Evolutionary conservation across 805 yeast genomes (phyloP).

Genomic region (Saturnispora besseyi): DNA sequence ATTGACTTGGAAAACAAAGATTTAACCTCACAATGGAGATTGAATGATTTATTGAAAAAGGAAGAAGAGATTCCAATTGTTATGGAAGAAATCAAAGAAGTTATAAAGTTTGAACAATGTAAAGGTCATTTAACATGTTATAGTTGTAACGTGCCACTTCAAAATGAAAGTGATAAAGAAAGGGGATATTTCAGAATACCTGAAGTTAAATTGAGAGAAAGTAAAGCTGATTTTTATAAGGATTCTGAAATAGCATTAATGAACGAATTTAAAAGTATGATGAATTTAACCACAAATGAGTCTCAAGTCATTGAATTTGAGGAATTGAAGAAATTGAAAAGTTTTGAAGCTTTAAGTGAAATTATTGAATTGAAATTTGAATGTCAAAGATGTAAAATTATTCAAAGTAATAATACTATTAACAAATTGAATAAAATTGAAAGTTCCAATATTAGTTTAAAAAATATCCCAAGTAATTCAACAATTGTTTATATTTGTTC

Average conservation of each 20-base stretch:
- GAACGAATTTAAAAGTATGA: constrained; percentile 6
- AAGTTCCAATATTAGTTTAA: constrained; percentile 20
- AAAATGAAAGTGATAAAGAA: constrained; percentile 25
- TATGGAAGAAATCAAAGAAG: constrained; percentile 3
- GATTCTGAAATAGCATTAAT: constrained; percentile 2
- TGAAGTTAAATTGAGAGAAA: not conserved
- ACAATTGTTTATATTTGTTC: constrained; percentile 53
- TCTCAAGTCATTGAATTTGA: not conserved
- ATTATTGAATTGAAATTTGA: not conserved
- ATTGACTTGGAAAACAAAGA: not conserved
- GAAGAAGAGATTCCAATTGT: not conserved
- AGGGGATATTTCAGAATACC: constrained; percentile 33
- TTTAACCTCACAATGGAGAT: not conserved
- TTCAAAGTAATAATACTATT: not conserved
- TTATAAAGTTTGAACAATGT: constrained; percentile 2
- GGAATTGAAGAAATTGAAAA: not conserved
- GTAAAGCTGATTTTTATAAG: not conserved
- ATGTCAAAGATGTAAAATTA: constrained; percentile 7
- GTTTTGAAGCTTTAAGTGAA: not conserved
- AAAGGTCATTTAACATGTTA: constrained; percentile 27
- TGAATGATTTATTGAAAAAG: not conserved
- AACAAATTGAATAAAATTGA: not conserved
- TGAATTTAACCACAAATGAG: not conserved
- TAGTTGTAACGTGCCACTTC: constrained; percentile 50
- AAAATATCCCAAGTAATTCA: constrained; percentile 35